Evolutionary conservation across 75 land plant genomes (phyloP), one percentile per base, ranked within the genome.

Genomic region (Cryptomeria japonica): DNA sequence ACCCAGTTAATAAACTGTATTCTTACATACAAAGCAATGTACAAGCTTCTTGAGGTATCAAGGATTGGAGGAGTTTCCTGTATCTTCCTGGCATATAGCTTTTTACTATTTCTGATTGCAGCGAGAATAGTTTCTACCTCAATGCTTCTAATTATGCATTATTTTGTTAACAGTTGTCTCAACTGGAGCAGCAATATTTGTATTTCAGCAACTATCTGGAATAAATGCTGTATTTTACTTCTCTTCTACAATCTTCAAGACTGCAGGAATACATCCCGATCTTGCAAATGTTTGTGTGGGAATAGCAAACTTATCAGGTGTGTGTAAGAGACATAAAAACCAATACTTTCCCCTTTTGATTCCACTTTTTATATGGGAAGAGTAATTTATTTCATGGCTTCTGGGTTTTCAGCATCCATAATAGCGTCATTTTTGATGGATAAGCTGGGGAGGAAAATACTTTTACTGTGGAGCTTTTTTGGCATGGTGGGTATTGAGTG

Each of bases 181-280:
- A 84, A 93, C 93, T 87, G 99, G 99, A 83, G 92, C 96, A 53
- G 89, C 92, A 70, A 87, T 97, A 44, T 97, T 96, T 90, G 94
- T 93, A 87, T 91, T 97, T 86, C 99, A 97, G 88, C 99, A 97
- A 92, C 88, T 97, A 78, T 94, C 98, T 75, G 99, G 99, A n/a
- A 96, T 96, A 93, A 96, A 94, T 93, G 97, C 98, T 55, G 92
- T 97, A 13, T 95, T 97, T 87, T 96, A 95, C 84, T 97, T 97
- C 87, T 97, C 99, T 75, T 95, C 99, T 14, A 86, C 93, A 61
- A 95, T 96, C 47, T 95, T 97, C 84, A 94, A 87, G 83, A 90
- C 83, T 78, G 95, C 95, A 61, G 99, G 99, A 15, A 92, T 97
- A 73, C 92, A 97, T 53, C 92, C 98, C 58, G 88, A 93, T 72